These are phyloP conservation scores for Podosphaera fusca DNA, from an alignment of 2,329 filamentous ascomycete species.

Conservation along the genomic window DNA sequence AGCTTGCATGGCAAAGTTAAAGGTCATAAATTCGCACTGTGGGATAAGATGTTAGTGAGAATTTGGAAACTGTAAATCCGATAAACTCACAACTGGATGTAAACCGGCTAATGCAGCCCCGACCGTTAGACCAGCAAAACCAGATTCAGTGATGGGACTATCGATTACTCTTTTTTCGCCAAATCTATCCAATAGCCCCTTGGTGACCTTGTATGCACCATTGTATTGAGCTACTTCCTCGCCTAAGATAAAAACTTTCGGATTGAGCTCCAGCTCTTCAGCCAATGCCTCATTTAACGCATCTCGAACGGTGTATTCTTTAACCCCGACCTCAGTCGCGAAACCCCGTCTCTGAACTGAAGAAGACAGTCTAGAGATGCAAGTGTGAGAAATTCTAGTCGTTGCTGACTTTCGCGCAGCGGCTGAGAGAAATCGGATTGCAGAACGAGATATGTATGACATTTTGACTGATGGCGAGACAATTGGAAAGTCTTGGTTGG, in stretches of 20 bases:
- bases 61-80: neutral
- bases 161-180: conserved; percentile 95
- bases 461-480: conserved; percentile 11
- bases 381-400: conserved; percentile 28
- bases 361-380: conserved; percentile 15
- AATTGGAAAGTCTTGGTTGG: conserved; percentile 1
- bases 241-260: conserved; percentile 86
- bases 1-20: conserved; percentile 99
- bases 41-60: neutral
- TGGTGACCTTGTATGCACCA: conserved; percentile 98
- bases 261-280: conserved; percentile 84
- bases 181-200: conserved; percentile 89
- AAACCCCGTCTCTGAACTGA: conserved; percentile 16
- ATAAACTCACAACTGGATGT: conserved; percentile 60
- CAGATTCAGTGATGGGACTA: conserved; percentile 92
- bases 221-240: conserved; percentile 99
- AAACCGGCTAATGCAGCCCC: conserved; percentile 87
- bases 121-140: conserved; percentile 81
- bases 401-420: conserved; percentile 22
- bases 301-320: conserved; percentile 93
- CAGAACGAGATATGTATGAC: conserved; percentile 38
- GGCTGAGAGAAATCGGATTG: conserved; percentile 36
- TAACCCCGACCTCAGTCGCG: conserved; percentile 29
- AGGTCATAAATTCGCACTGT: conserved; percentile 99
- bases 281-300: conserved; percentile 94